phyloP scores from a whole-genome alignment of 306 rosid genomes.

The Fragaria vesca region DNA sequence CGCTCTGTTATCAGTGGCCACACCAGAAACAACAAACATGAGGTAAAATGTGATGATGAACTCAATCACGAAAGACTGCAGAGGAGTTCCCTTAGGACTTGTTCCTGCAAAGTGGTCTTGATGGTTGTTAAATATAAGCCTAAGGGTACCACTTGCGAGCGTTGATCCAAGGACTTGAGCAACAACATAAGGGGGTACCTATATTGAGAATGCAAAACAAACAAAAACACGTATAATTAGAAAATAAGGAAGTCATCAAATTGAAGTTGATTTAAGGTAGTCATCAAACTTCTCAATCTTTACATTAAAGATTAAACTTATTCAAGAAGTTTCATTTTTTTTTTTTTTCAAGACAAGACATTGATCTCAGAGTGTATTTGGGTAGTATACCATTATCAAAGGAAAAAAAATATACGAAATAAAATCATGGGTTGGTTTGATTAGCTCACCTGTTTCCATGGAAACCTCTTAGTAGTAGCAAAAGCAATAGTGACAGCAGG shows the following conservation, averaged over 20 bases:
- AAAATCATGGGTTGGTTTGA: constrained; percentile 1
- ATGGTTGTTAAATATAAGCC: constrained; percentile 46
- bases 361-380: not conserved
- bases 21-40: constrained; percentile 74
- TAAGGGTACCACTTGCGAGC: constrained; percentile 73
- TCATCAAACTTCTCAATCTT: not conserved
- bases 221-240: not conserved
- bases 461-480: constrained; percentile 60
- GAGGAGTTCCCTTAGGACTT: constrained; percentile 38
- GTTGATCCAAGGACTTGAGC: constrained; percentile 72
- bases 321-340: not conserved
- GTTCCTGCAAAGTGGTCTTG: constrained; percentile 58
- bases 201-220: not conserved
- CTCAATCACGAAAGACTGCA: constrained; percentile 69
- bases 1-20: constrained; percentile 81
- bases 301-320: not conserved
- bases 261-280: not conserved
- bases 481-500: constrained; percentile 93
- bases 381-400: not conserved
- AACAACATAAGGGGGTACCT: constrained; percentile 59
- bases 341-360: not conserved
- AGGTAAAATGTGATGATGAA: constrained; percentile 80
- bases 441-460: constrained; percentile 62
- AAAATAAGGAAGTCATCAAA: not conserved
- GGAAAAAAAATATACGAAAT: not conserved